Evolutionary conservation across 2,329 filamentous ascomycete genomes (phyloP).

Genomic region (Neobulgaria alba): DNA sequence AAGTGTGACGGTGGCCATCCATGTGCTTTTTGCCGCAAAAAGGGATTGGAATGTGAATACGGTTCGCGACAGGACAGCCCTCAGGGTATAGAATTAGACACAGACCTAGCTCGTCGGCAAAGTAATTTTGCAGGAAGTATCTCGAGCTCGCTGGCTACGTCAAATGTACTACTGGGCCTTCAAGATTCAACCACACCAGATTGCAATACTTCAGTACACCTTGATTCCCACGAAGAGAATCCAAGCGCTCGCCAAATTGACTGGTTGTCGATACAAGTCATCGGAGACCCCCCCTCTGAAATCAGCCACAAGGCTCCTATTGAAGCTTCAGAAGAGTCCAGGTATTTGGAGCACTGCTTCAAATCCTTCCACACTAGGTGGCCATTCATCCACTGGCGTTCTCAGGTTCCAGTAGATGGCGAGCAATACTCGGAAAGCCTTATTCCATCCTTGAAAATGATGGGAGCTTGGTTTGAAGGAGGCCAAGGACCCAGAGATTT

Average conservation of each 20-base stretch:
- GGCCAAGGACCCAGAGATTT: constrained; percentile 22
- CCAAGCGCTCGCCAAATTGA: too few species aligned
- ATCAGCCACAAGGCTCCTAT: constrained; percentile 5
- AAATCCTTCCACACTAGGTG: constrained; percentile 34
- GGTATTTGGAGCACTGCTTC: constrained; percentile 31
- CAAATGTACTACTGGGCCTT: too few species aligned
- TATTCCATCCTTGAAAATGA: constrained; percentile 32
- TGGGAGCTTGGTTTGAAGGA: constrained; percentile 32
- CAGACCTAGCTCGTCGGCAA: background rate
- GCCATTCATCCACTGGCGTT: constrained; percentile 34
- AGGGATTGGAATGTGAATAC: constrained; percentile 4
- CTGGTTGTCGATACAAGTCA: background rate
- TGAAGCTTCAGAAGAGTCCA: constrained; percentile 1
- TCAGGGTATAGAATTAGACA: background rate
- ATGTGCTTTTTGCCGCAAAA: constrained; percentile 1
- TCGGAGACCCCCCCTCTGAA: background rate
- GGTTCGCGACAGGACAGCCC: constrained; percentile 1
- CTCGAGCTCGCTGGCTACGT: too few species aligned
- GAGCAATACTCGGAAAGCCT: constrained; percentile 22
- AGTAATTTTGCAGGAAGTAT: too few species aligned
- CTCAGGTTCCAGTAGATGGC: constrained; percentile 26
- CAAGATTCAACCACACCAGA: too few species aligned
- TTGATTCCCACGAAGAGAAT: too few species aligned
- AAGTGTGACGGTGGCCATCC: constrained; percentile 4
- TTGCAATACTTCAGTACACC: too few species aligned